Evolutionary conservation across 176 grass and related monocot species (phyloP), one percentile per base, ranked within the genome.

Genomic region (Carex scoparia): DNA sequence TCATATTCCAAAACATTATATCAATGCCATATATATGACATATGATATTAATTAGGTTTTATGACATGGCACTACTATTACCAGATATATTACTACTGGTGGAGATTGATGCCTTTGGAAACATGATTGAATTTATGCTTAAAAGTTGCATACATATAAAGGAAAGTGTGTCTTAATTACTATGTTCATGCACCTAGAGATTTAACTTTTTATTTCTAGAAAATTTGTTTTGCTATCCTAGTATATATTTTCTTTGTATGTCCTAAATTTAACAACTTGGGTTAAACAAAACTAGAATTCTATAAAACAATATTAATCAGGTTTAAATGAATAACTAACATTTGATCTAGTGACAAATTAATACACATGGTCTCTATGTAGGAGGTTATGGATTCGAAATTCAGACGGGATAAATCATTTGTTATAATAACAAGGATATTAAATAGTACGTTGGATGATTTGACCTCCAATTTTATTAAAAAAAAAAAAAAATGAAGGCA

Each of bases 31-130:
- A 81, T 63, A 81, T 46, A 81, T 63, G 51, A 27, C 2, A 81
- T 61, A 33, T 32, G 30, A 1, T 51, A 51, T 51, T 51, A 63
- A 81, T 12, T 63, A 61, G 19, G 44, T 27, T 37, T 80, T 23
- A 66, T 68, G 61, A 83, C 63, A 83, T 80, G 79, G 79, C 79
- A 63, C 58, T 64, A 46, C 14, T 64, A 46, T 64, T 13, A 81
- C 79, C 79, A 40, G 8, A 81, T 48, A 82, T 6, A 37, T 65
- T 46, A 83, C 61, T 31, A 68, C 61, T 68, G 80, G 80, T 11
- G 7, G 80, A 83, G 62, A 65, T 67, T 35, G 10, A 51, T 83
- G 80, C 80, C 80, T 83, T 82, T n/a, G 3, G 6, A 76, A 76
- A 55, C 72, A 76, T 76, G 49, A 55, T 76, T 55, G 5, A 76